Evolutionary conservation across 768 basidiomycete species (phyloP).

Genomic region (Boletellus sp.): DNA sequence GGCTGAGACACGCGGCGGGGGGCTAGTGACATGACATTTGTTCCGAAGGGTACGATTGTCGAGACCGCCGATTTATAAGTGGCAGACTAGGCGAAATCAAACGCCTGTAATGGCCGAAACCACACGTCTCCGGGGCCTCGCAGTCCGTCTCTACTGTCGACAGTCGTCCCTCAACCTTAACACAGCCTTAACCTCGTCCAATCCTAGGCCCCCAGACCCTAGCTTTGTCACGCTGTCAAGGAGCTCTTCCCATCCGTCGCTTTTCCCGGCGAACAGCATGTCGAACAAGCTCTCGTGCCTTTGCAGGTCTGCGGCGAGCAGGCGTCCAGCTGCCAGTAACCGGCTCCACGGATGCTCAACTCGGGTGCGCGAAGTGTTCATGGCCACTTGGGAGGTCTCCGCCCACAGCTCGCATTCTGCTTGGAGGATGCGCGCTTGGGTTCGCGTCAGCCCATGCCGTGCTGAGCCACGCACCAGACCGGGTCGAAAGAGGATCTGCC

Average conservation of each 20-base stretch:
- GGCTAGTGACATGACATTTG: background rate
- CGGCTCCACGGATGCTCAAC: slow-evolving; percentile 76
- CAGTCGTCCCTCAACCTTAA: slow-evolving; percentile 46
- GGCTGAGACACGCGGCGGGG: background rate
- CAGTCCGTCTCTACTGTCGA: slow-evolving; percentile 8
- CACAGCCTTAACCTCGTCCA: slow-evolving; percentile 58
- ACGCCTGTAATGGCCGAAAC: no score
- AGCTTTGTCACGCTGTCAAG: slow-evolving; percentile 44
- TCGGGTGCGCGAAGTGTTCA: slow-evolving; percentile 44
- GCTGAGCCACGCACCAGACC: slow-evolving; percentile 45
- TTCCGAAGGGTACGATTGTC: no score
- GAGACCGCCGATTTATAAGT: no score
- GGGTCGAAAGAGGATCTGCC: slow-evolving; percentile 76
- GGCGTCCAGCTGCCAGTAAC: slow-evolving; percentile 63
- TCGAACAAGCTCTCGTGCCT: slow-evolving; percentile 31
- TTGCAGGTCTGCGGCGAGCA: slow-evolving; percentile 55
- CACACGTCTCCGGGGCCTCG: background rate
- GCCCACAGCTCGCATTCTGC: slow-evolving; percentile 82
- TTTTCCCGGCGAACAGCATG: slow-evolving; percentile 14
- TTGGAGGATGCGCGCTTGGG: slow-evolving; percentile 58
- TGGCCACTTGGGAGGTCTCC: slow-evolving; percentile 65
- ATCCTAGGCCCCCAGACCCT: slow-evolving; percentile 57
- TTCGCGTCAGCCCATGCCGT: slow-evolving; percentile 19
- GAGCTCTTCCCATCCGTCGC: slow-evolving; percentile 49
- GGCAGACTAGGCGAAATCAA: no score